These are phyloP conservation scores for Albizia julibrissin DNA, from an alignment of 306 rosid species.

Conservation along the genomic window DNA sequence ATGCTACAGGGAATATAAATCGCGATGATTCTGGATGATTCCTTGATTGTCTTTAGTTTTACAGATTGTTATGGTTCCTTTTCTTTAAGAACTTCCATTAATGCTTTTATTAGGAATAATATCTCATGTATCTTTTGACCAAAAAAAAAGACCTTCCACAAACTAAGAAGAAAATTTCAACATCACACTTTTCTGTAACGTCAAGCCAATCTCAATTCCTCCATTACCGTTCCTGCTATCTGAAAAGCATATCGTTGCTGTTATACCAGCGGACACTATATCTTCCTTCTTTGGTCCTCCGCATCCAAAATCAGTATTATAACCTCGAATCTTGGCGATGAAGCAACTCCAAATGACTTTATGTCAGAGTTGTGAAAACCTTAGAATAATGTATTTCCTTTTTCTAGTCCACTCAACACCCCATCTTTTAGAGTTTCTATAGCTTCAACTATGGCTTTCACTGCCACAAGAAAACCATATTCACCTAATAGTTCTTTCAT, in stretches of 20 bases:
- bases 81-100: no score
- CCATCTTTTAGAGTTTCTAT: constrained; percentile 43
- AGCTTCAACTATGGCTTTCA: constrained; percentile 22
- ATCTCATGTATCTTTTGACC: no score
- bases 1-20: no score
- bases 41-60: no score
- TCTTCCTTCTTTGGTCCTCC: not conserved
- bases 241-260: not conserved
- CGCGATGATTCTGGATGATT: no score
- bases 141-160: not conserved
- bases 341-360: constrained; percentile 26
- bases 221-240: not conserved
- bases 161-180: not conserved
- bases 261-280: not conserved
- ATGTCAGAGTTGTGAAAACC: not conserved
- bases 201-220: not conserved
- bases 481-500: constrained; percentile 30
- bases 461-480: constrained; percentile 32
- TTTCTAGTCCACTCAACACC: constrained; percentile 39
- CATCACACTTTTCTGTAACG: not conserved
- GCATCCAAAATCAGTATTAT: not conserved
- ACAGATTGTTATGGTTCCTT: no score
- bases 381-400: not conserved
- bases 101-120: no score
- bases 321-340: constrained; percentile 54